These are phyloP conservation scores for Lachnellula willkommii DNA, from an alignment of 2,329 filamentous ascomycete genomes.

Conservation along the genomic window DNA sequence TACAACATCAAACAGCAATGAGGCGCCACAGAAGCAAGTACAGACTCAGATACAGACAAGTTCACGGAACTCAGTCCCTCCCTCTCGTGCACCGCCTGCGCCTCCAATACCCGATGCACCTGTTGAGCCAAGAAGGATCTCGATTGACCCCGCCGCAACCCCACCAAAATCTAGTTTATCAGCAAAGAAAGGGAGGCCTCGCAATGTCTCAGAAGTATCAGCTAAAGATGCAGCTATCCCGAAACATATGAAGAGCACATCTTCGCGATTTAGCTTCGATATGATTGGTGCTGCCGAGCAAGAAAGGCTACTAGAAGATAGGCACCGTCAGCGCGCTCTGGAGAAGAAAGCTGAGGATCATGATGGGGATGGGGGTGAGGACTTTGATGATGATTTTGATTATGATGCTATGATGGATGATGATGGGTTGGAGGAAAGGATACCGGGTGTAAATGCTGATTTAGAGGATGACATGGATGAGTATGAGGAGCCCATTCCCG, in stretches of 20 bases:
- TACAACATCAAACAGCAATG: slow-evolving; percentile 15
- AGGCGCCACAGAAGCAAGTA: slow-evolving; percentile 16
- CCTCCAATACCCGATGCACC: slow-evolving; percentile 20
- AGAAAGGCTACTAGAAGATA: slow-evolving; percentile 66
- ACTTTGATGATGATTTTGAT: slow-evolving; percentile 55
- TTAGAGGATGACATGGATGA: slow-evolving; percentile 43
- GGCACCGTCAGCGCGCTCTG: slow-evolving; percentile 61
- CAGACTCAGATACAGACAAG: slow-evolving; percentile 12
- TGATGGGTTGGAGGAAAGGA: slow-evolving; percentile 61
- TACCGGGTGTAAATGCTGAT: slow-evolving; percentile 52
- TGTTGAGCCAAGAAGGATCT: slow-evolving; percentile 19
- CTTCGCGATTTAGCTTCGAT: slow-evolving; percentile 77
- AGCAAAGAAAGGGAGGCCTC: slow-evolving; percentile 35
- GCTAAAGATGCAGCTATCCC: slow-evolving; percentile 45
- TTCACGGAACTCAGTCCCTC: slow-evolving; percentile 11
- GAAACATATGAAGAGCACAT: slow-evolving; percentile 68
- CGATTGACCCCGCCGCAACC: slow-evolving; percentile 23
- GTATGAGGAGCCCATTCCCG: slow-evolving; percentile 62
- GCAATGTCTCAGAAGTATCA: slow-evolving; percentile 47
- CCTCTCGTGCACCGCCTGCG: slow-evolving; percentile 16
- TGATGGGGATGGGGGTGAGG: slow-evolving; percentile 37
- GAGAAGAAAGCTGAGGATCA: slow-evolving; percentile 47
- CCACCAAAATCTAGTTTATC: slow-evolving; percentile 20
- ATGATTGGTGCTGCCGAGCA: slow-evolving; percentile 65
- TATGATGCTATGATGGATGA: slow-evolving; percentile 61